A percentile compares a stretch with the other conserved stretches of the same genome.
These are phyloP conservation scores for Escovopsis sp. DNA, from an alignment of 2,329 filamentous ascomycete genomes.

Conservation along the genomic window DNA sequence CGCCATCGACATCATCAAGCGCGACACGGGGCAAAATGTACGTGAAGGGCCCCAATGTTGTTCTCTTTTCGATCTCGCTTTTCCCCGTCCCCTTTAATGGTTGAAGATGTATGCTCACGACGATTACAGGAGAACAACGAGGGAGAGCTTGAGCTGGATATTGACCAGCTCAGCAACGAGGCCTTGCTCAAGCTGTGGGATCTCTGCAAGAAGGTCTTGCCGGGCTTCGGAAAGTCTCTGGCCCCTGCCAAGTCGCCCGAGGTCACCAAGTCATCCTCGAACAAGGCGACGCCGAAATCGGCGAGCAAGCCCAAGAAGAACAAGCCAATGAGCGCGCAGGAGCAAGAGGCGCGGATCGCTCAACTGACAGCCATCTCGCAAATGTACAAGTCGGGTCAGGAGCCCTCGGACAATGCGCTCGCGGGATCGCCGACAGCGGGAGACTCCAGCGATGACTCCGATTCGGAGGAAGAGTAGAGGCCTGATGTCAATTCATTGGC, in stretches of 20 bases:
- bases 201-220: slow-evolving; percentile 28
- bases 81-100: neutral
- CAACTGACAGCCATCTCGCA: slow-evolving; percentile 41
- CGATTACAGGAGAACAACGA: slow-evolving; percentile 38
- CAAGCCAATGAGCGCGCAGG: slow-evolving; percentile 58
- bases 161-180: slow-evolving; percentile 41
- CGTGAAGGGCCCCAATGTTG: slow-evolving; percentile 14
- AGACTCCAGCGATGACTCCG: slow-evolving; percentile 29
- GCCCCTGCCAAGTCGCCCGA: slow-evolving; percentile 17
- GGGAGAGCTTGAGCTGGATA: slow-evolving; percentile 45
- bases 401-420: slow-evolving; percentile 16
- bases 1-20: slow-evolving; percentile 81
- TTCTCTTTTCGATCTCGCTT: neutral
- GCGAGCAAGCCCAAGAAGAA: slow-evolving; percentile 51
- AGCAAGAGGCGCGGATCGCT: slow-evolving; percentile 52
- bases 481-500: neutral
- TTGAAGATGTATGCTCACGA: neutral
- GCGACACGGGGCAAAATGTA: slow-evolving; percentile 64
- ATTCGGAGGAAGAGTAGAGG: slow-evolving; percentile 31
- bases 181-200: slow-evolving; percentile 38
- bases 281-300: slow-evolving; percentile 17
- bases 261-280: slow-evolving; percentile 11
- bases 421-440: slow-evolving; percentile 15
- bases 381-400: slow-evolving; percentile 22
- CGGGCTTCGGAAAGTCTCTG: slow-evolving; percentile 24